phyloP scores from a whole-genome alignment of 148 eudicot genomes.

The Fagopyrum homotropicum region DNA sequence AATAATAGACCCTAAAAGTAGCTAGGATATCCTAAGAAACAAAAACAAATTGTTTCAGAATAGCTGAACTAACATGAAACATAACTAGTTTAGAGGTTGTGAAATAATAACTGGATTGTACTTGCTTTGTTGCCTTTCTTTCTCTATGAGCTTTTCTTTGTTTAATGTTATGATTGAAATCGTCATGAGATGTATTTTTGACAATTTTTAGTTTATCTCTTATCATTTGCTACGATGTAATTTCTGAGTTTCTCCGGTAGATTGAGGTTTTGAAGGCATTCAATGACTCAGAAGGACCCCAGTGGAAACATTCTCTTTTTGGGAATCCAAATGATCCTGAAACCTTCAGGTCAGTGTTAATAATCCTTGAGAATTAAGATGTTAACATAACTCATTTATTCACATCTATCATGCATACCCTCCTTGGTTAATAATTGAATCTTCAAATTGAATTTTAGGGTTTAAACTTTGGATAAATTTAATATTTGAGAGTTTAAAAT shows the following conservation, averaged over 20 bases:
- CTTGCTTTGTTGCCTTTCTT: background rate
- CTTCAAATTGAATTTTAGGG: too few species aligned
- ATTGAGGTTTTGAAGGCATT: slow-evolving; percentile 83
- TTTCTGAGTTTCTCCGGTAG: slow-evolving; percentile 24
- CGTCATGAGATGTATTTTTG: background rate
- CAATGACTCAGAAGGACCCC: slow-evolving; percentile 85
- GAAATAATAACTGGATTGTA: background rate
- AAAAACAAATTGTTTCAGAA: too few species aligned
- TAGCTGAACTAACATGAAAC: background rate
- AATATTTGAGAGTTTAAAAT: too few species aligned
- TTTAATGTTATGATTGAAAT: background rate
- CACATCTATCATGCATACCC: background rate
- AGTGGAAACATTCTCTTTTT: slow-evolving; percentile 95
- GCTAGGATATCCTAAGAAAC: too few species aligned
- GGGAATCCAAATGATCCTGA: slow-evolving; percentile 95
- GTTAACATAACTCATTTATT: too few species aligned
- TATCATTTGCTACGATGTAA: background rate
- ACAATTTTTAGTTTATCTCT: background rate
- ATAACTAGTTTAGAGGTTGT: background rate
- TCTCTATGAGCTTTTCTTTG: background rate
- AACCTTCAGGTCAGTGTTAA: slow-evolving; percentile 67
- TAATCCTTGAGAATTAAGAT: slow-evolving; percentile 8
- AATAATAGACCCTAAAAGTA: too few species aligned
- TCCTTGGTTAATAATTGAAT: background rate
- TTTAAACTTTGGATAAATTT: too few species aligned